Conservation (phyloP, 2,329 filamentous ascomycete species). For the Bipolaris gigantea region DNA sequence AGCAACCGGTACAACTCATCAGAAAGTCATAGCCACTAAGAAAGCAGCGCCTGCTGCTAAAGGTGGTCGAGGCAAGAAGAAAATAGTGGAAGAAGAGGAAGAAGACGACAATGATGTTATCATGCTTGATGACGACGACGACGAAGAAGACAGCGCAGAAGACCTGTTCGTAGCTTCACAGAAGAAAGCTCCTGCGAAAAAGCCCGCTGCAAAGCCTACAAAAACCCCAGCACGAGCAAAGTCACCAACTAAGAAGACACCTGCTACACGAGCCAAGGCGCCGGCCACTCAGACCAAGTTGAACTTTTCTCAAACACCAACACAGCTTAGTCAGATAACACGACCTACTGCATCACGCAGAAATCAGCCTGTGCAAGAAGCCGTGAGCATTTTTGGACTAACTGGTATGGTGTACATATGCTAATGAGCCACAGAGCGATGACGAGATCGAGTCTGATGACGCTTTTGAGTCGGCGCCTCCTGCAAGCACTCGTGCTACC, state of each 20-base stretch:
- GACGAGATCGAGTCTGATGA: conserved; percentile 49
- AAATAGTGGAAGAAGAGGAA: conserved; percentile 48
- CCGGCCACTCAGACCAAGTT: conserved; percentile 46
- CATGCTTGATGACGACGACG: conserved; percentile 52
- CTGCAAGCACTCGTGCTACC: conserved; percentile 22
- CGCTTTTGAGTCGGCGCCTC: conserved; percentile 44
- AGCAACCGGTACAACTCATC: conserved; percentile 44
- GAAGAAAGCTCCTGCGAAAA: conserved; percentile 36
- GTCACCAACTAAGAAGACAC: conserved; percentile 33
- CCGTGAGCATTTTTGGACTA: conserved; percentile 37
- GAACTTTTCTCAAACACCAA: conserved; percentile 46
- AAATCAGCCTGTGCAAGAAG: conserved; percentile 43
- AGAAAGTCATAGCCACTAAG: conserved; percentile 32
- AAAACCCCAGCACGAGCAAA: conserved; percentile 25
- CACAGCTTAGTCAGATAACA: conserved; percentile 39
- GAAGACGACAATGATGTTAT: conserved; percentile 45
- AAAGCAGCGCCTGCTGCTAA: conserved; percentile 40
- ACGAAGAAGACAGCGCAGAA: conserved; percentile 52
- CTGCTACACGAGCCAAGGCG: conserved; percentile 22
- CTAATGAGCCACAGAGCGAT: conserved; percentile 41
- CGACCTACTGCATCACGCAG: conserved; percentile 26
- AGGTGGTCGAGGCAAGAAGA: conserved; percentile 46
- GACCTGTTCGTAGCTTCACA: conserved; percentile 47
- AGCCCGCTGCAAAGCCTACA: conserved; percentile 19
- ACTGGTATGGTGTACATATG: not conserved